Percentiles rank a stretch among this genome's conserved stretches.
These are phyloP conservation scores for Cordyceps sp. DNA, from an alignment of 2,329 filamentous ascomycete genomes.

Conservation along the genomic window DNA sequence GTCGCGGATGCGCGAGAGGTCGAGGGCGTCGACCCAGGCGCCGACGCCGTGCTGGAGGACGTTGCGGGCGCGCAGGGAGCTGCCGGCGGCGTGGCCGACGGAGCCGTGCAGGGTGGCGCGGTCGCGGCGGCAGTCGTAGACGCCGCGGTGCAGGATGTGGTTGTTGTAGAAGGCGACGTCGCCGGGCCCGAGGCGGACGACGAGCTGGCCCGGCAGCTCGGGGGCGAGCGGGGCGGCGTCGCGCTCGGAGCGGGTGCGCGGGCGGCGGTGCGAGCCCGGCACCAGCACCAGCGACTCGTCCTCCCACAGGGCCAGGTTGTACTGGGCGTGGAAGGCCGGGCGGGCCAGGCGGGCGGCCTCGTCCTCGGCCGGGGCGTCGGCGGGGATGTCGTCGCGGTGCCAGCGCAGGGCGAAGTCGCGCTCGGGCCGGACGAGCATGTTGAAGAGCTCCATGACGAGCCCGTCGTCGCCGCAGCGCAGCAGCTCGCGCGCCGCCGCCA, in stretches of 20 bases:
- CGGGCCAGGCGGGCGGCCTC: conserved; percentile 44
- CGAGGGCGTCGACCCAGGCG: conserved; percentile 42
- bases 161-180: conserved; percentile 84
- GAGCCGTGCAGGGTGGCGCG: conserved; percentile 58
- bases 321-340: conserved; percentile 63
- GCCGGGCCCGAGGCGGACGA: conserved; percentile 51
- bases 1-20: too few relatives aligned
- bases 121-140: conserved; percentile 41
- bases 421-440: conserved; percentile 63
- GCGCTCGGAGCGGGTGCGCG: conserved; percentile 54
- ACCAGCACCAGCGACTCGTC: conserved; percentile 62
- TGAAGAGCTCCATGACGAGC: conserved; percentile 77
- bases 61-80: conserved; percentile 44
- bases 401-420: conserved; percentile 58
- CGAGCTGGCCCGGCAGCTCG: conserved; percentile 43
- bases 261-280: conserved; percentile 57
- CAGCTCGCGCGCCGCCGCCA: conserved; percentile 47
- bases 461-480: conserved; percentile 39
- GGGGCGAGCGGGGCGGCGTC: conserved; percentile 47
- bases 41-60: conserved; percentile 62
- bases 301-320: conserved; percentile 67
- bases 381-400: conserved; percentile 72
- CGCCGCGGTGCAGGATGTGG: conserved; percentile 66
- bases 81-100: conserved; percentile 43
- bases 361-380: conserved; percentile 46